phyloP scores from a whole-genome alignment of 73 alveolate species.

The Stentor coeruleus region DNA sequence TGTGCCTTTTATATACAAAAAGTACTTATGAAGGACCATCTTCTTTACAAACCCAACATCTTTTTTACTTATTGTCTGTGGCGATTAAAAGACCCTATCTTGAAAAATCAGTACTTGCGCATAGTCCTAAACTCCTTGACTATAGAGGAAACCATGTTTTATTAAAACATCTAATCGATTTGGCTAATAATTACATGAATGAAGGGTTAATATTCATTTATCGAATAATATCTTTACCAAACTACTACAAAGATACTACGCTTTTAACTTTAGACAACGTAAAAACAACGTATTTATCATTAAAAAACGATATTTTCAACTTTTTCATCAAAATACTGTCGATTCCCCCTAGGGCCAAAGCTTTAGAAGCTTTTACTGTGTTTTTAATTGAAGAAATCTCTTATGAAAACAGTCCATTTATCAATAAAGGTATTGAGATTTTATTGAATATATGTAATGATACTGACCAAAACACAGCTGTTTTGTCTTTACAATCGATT shows the following conservation, averaged over 20 bases:
- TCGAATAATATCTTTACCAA: background rate
- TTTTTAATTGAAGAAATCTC: constrained; percentile 2
- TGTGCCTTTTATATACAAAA: background rate
- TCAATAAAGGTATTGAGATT: background rate
- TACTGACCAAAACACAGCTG: background rate
- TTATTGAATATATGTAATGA: background rate
- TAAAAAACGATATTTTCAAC: background rate
- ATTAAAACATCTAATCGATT: background rate
- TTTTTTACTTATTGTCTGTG: background rate
- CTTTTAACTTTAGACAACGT: background rate
- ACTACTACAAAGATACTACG: constrained; percentile 13
- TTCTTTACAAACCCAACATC: background rate
- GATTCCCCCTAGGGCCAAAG: background rate
- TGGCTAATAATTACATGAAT: background rate
- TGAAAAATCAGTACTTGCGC: background rate
- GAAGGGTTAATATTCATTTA: background rate
- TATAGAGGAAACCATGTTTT: background rate
- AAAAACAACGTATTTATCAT: background rate
- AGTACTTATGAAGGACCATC: background rate
- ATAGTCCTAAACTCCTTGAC: background rate
- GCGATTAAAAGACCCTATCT: background rate
- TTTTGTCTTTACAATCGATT: background rate
- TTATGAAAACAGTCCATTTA: background rate
- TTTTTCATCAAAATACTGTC: background rate
- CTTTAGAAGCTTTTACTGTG: background rate